phyloP scores from a whole-genome alignment of 1,284 basidiomycete species.

The Hortiboletus rubellus region DNA sequence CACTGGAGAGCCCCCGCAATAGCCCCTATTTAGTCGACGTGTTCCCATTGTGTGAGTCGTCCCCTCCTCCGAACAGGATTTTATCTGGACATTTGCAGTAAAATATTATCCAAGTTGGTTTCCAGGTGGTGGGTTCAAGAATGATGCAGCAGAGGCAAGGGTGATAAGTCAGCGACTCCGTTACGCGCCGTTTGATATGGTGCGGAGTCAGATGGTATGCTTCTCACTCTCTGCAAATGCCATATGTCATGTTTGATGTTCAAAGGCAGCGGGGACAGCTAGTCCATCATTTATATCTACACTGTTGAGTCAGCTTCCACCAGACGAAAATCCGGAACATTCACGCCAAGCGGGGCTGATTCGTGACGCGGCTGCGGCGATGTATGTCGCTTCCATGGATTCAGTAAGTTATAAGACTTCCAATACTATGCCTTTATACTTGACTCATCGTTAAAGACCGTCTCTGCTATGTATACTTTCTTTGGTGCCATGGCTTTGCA shows the following conservation, averaged over 20 bases:
- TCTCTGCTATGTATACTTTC: constrained; percentile 9
- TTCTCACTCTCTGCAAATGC: neutral
- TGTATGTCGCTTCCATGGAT: constrained; percentile 16
- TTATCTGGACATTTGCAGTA: neutral
- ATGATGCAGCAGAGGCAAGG: constrained; percentile 6
- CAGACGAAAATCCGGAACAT: constrained; percentile 5
- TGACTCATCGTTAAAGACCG: neutral
- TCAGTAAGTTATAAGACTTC: neutral
- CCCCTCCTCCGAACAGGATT: neutral
- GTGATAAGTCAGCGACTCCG: constrained; percentile 1
- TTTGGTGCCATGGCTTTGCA: constrained; percentile 14
- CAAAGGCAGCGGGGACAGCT: constrained; percentile 11
- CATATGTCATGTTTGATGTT: too few species aligned
- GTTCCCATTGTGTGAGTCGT: constrained; percentile 8
- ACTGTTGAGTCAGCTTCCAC: constrained; percentile 11
- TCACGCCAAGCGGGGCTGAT: constrained; percentile 11
- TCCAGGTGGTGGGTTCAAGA: constrained; percentile 14
- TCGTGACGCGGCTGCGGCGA: constrained; percentile 9
- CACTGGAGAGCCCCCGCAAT: neutral
- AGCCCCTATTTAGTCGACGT: constrained; percentile 13
- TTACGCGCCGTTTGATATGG: constrained; percentile 9
- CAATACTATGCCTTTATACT: neutral
- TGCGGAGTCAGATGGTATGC: constrained; percentile 13
- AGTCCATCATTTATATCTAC: constrained; percentile 14
- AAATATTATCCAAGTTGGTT: constrained; percentile 17